A percentile compares a stretch with the other conserved stretches of the same genome.
phyloP scores from a whole-genome alignment of 352 stramenopile genomes.

The Peronospora destructor region DNA sequence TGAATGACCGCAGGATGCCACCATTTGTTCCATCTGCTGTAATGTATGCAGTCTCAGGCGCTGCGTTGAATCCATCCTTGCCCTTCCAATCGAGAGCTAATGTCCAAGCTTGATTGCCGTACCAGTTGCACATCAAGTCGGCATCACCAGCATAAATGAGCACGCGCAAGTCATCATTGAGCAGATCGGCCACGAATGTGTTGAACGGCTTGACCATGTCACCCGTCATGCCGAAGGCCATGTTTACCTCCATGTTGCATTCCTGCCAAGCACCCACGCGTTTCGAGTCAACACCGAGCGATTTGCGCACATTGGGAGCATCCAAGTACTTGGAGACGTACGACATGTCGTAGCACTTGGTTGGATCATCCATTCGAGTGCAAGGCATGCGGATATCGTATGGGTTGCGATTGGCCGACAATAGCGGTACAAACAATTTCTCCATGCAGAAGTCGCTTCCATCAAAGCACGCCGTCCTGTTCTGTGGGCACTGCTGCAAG shows the following conservation, averaged over 20 bases:
- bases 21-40: constrained; percentile 13
- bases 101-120: constrained; percentile 93
- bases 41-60: constrained; percentile 19
- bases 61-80: constrained; percentile 78
- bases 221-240: constrained; percentile 62
- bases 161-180: constrained; percentile 66
- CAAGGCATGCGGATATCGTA: constrained; percentile 61
- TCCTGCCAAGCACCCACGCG: constrained; percentile 66
- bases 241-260: constrained; percentile 90
- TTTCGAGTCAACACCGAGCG: constrained; percentile 33
- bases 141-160: constrained; percentile 95
- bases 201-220: constrained; percentile 92
- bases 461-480: constrained; percentile 36
- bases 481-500: constrained; percentile 31
- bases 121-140: constrained; percentile 96
- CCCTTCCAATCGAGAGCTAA: constrained; percentile 87
- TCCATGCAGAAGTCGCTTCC: constrained; percentile 44
- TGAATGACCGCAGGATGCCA: constrained; percentile 34
- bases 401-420: constrained; percentile 28
- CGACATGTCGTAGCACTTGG: constrained; percentile 52
- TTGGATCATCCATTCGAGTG: constrained; percentile 24
- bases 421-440: constrained; percentile 43
- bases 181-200: constrained; percentile 76
- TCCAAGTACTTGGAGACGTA: constrained; percentile 77
- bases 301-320: constrained; percentile 31